Evolutionary conservation across 2,329 filamentous ascomycete genomes (phyloP).

Genomic region (Fusarium foetens): DNA sequence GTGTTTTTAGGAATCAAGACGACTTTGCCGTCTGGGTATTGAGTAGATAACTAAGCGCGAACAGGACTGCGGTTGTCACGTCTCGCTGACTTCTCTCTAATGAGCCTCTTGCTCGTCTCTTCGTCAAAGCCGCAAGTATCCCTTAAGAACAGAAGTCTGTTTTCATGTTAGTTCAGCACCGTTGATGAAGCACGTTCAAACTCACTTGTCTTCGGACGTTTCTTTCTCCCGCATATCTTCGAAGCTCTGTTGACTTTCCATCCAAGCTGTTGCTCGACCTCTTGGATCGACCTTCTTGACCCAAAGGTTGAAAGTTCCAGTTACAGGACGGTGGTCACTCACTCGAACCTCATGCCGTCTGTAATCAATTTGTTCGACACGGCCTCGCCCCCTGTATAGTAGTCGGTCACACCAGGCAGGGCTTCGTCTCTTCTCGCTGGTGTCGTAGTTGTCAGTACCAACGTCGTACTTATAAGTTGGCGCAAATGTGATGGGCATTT

Average conservation of each 20-base stretch:
- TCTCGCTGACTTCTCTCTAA: conserved; percentile 53
- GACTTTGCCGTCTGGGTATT: not conserved
- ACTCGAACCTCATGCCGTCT: conserved; percentile 87
- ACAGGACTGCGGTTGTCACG: conserved; percentile 44
- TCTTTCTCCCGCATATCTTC: conserved; percentile 75
- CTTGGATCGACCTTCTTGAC: conserved; percentile 83
- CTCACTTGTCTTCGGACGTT: conserved; percentile 81
- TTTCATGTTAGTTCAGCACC: conserved; percentile 36
- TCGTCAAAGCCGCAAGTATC: conserved; percentile 64
- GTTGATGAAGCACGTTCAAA: conserved; percentile 29
- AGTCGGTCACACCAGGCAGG: conserved; percentile 97
- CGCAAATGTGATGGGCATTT: conserved; percentile 88
- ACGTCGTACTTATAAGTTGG: conserved; percentile 99
- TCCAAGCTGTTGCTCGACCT: conserved; percentile 73
- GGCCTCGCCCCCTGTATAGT: conserved; percentile 83
- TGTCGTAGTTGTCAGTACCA: conserved; percentile 92
- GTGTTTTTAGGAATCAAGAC: not conserved
- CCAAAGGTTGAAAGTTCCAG: conserved; percentile 81
- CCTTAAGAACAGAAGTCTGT: conserved; percentile 62
- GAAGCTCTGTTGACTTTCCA: conserved; percentile 79
- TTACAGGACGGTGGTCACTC: conserved; percentile 94
- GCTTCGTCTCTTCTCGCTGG: conserved; percentile 91
- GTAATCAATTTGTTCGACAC: conserved; percentile 90
- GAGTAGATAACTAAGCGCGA: conserved; percentile 26
- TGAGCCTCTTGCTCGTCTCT: conserved; percentile 59